Conservation (phyloP, 164 flowering plant species). For the Stephania japonica region DNA sequence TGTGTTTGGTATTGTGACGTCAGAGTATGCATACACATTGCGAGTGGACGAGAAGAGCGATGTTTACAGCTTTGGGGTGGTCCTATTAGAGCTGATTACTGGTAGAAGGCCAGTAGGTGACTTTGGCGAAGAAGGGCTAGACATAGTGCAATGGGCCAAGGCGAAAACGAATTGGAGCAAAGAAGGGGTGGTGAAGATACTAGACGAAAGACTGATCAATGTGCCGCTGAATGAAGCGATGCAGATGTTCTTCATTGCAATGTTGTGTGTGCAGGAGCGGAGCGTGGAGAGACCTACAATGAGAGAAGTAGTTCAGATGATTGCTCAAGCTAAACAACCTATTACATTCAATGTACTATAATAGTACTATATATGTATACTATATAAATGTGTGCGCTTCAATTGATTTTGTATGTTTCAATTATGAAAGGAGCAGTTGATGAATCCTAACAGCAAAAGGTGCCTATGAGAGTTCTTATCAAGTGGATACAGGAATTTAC, state of each 20-base stretch:
- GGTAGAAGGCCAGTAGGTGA: conserved; percentile 69
- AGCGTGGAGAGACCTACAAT: conserved; percentile 68
- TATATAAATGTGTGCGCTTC: neutral
- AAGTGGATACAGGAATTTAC: too few species aligned
- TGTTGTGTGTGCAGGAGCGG: conserved; percentile 61
- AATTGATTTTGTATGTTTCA: neutral
- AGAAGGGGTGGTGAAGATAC: conserved; percentile 47
- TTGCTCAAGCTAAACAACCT: conserved; percentile 44
- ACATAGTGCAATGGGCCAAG: conserved; percentile 69
- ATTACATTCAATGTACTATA: neutral
- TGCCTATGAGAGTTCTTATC: too few species aligned
- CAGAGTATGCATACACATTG: conserved; percentile 80
- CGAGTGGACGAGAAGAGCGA: conserved; percentile 83
- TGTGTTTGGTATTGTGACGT: neutral
- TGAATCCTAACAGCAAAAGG: neutral
- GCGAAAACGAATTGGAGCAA: conserved; percentile 39
- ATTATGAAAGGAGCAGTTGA: neutral
- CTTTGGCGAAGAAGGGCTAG: conserved; percentile 64
- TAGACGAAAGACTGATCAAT: conserved; percentile 36
- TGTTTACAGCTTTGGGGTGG: conserved; percentile 80
- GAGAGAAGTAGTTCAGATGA: conserved; percentile 79
- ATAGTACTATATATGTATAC: neutral
- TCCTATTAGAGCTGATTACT: conserved; percentile 59
- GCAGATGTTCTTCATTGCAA: conserved; percentile 60
- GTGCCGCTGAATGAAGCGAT: conserved; percentile 49